A percentile compares a stretch with the other conserved stretches of the same genome.
These are phyloP conservation scores for Calvatia gigantea DNA, from an alignment of 768 basidiomycete species.

Conservation along the genomic window DNA sequence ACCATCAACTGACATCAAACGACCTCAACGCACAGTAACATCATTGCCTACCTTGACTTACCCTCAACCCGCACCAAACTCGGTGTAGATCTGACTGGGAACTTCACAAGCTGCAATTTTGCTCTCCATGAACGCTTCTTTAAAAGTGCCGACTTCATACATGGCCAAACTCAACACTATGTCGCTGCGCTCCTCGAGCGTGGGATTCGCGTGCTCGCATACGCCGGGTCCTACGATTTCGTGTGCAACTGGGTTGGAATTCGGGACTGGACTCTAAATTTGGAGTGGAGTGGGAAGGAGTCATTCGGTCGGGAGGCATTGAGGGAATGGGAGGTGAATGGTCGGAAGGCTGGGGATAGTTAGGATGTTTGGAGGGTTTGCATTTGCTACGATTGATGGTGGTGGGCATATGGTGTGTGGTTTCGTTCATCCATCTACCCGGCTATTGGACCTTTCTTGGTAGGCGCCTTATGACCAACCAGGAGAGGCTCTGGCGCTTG, in stretches of 20 bases:
- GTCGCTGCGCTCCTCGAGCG: slow-evolving; percentile 68
- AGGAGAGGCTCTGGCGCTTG: slow-evolving; percentile 44
- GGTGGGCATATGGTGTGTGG: slow-evolving; percentile 68
- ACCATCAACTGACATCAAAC: too few relatives aligned
- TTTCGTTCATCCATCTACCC: neutral
- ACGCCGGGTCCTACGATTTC: slow-evolving; percentile 70
- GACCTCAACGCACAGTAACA: slow-evolving; percentile 39
- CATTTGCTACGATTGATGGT: slow-evolving; percentile 58
- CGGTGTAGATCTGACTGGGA: slow-evolving; percentile 51
- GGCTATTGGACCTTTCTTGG: neutral
- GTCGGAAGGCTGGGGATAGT: slow-evolving; percentile 37
- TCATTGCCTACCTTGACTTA: slow-evolving; percentile 59
- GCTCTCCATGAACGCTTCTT: neutral
- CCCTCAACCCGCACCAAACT: slow-evolving; percentile 49
- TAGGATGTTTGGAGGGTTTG: slow-evolving; percentile 45
- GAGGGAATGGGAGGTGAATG: slow-evolving; percentile 57
- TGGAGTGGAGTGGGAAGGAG: slow-evolving; percentile 68
- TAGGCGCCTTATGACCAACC: slow-evolving; percentile 67
- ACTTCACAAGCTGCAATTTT: slow-evolving; percentile 29
- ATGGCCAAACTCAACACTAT: too few relatives aligned
- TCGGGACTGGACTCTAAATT: slow-evolving; percentile 60
- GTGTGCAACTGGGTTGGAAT: slow-evolving; percentile 77
- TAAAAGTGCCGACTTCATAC: neutral
- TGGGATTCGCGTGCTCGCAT: slow-evolving; percentile 64
- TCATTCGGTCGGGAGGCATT: slow-evolving; percentile 37